Conservation (phyloP, 305 asterid genomes). For the Petunia hybrid region DNA sequence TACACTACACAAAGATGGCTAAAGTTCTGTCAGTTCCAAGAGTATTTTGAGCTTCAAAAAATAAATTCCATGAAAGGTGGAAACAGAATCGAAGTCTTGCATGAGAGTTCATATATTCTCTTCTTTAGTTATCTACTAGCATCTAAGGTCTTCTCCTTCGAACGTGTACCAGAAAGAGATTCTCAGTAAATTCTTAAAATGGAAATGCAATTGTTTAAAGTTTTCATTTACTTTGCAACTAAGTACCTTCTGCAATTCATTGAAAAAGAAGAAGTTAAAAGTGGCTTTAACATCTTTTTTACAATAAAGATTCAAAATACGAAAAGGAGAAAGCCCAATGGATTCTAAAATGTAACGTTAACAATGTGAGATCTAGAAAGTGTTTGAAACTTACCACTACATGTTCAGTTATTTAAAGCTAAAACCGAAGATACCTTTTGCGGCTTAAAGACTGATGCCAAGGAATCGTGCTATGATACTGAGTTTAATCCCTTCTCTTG, state of each 20-base stretch:
- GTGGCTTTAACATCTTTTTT: too few relatives aligned
- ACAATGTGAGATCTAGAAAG: not conserved
- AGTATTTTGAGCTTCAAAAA: not conserved
- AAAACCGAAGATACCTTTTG: not conserved
- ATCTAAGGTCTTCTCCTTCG: not conserved
- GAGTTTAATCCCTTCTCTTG: not conserved
- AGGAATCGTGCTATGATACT: not conserved
- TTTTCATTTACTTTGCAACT: too few relatives aligned
- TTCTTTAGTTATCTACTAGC: constrained; percentile 8
- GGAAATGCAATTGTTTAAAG: too few relatives aligned
- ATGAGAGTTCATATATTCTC: not conserved
- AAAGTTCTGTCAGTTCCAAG: not conserved
- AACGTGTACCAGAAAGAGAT: too few relatives aligned
- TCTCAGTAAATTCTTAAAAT: too few relatives aligned
- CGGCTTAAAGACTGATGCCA: not conserved
- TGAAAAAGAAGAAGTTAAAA: too few relatives aligned
- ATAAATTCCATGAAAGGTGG: not conserved
- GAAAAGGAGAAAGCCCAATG: constrained; percentile 14
- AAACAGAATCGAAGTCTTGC: not conserved
- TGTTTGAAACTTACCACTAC: not conserved
- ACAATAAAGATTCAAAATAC: too few relatives aligned
- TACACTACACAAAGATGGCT: constrained; percentile 24
- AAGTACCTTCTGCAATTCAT: too few relatives aligned
- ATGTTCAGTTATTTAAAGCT: not conserved
- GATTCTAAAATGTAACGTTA: not conserved